Conservation (phyloP, 768 basidiomycete genomes). For the Hebeloma cylindrosporum region DNA sequence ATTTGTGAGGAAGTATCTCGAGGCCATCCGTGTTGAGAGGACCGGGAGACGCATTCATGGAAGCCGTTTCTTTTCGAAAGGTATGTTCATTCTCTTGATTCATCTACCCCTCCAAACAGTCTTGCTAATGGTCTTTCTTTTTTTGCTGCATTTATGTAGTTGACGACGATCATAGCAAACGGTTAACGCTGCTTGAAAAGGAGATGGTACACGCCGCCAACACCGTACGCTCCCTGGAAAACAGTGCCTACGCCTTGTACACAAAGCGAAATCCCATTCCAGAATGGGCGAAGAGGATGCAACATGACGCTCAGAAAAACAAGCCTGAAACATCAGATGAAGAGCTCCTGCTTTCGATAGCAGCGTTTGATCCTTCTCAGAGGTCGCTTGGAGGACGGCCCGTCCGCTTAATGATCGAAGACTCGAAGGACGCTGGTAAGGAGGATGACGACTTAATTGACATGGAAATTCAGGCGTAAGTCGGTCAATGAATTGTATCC, state of each 20-base stretch:
- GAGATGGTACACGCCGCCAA: constrained; percentile 29
- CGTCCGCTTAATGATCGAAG: too few species aligned
- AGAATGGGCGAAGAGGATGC: neutral
- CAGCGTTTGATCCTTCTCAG: too few species aligned
- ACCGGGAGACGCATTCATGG: constrained; percentile 31
- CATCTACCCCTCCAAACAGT: too few species aligned
- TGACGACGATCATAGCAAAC: constrained; percentile 30
- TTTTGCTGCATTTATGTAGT: constrained; percentile 12
- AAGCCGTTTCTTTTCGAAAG: constrained; percentile 32
- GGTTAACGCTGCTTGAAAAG: constrained; percentile 27
- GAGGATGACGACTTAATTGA: too few species aligned
- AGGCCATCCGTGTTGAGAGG: constrained; percentile 32
- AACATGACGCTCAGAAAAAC: too few species aligned
- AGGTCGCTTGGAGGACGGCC: too few species aligned
- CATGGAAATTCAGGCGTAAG: neutral
- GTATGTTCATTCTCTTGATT: too few species aligned
- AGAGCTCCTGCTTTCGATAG: too few species aligned
- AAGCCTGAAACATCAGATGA: too few species aligned
- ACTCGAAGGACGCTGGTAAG: too few species aligned
- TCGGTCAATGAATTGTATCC: neutral
- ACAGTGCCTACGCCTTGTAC: constrained; percentile 20
- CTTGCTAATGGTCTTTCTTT: too few species aligned
- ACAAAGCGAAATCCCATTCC: constrained; percentile 19
- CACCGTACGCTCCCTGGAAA: too few species aligned
- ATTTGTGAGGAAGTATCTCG: constrained; percentile 28